Evolutionary conservation across 176 grass and related monocot genomes (phyloP).

Genomic region (Avena atlantica): DNA sequence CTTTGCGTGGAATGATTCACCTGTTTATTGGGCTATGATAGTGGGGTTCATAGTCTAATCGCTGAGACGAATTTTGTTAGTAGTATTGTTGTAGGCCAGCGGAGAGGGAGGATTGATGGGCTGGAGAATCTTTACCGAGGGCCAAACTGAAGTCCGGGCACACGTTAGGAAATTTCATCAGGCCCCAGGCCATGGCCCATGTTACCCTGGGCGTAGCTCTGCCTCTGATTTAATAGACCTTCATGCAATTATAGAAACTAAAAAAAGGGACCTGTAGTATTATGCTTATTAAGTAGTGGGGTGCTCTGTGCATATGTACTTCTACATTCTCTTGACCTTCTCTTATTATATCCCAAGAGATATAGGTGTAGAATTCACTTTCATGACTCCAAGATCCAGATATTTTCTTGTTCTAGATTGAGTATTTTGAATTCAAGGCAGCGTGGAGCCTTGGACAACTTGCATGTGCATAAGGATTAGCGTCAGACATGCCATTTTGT

Average conservation of each 20-base stretch:
- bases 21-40: no score
- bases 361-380: not conserved
- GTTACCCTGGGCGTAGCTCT: no score
- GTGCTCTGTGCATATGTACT: constrained; percentile 9
- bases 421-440: constrained; percentile 13
- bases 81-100: no score
- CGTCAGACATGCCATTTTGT: not conserved
- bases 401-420: constrained; percentile 27
- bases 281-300: constrained; percentile 14
- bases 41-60: no score
- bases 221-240: constrained; percentile 13
- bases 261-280: not conserved
- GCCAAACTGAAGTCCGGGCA: no score
- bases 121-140: no score
- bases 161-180: no score
- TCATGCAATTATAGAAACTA: constrained; percentile 24
- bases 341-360: not conserved
- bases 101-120: no score
- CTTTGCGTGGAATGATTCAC: no score
- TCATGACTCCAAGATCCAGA: not conserved
- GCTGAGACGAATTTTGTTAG: no score
- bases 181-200: no score
- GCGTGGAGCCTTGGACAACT: not conserved
- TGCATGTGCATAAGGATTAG: not conserved
- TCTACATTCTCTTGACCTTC: constrained; percentile 6